Percentiles rank a stretch among this genome's conserved stretches.
phyloP scores from a whole-genome alignment of 2,329 filamentous ascomycete species.

The Nigrospora sphaerica region DNA sequence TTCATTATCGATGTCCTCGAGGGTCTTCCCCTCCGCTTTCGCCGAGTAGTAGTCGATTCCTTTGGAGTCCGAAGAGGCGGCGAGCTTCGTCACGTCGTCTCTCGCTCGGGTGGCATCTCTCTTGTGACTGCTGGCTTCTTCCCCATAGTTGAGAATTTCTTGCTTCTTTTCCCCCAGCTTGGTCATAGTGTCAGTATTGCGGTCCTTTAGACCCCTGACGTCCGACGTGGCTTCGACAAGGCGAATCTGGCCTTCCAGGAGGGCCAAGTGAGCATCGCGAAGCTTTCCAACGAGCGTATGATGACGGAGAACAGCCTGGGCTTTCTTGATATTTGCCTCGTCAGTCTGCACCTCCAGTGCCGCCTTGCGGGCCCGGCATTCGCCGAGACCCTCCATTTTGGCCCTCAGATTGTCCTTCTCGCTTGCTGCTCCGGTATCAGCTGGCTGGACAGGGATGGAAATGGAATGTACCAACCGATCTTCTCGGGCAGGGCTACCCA shows the following conservation, averaged over 20 bases:
- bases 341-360: conserved; percentile 49
- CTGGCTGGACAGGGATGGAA: not conserved
- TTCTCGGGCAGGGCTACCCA: conserved; percentile 64
- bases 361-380: conserved; percentile 35
- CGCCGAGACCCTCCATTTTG: conserved; percentile 21
- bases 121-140: conserved; percentile 21
- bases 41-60: conserved; percentile 31
- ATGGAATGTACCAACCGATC: conserved; percentile 46
- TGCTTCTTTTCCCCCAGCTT: conserved; percentile 39
- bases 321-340: conserved; percentile 46
- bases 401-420: conserved; percentile 24
- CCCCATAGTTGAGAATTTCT: conserved; percentile 28
- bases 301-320: conserved; percentile 42
- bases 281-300: conserved; percentile 57
- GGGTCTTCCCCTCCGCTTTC: conserved; percentile 40
- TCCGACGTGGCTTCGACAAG: conserved; percentile 81
- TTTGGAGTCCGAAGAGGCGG: conserved; percentile 19
- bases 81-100: conserved; percentile 25
- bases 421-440: not conserved
- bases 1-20: conserved; percentile 63
- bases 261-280: conserved; percentile 51
- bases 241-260: conserved; percentile 64
- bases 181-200: conserved; percentile 53
- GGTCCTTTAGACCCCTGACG: conserved; percentile 56
- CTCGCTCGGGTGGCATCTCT: conserved; percentile 26